phyloP scores from a whole-genome alignment of 768 basidiomycete genomes.

The Mycena indigotica region DNA sequence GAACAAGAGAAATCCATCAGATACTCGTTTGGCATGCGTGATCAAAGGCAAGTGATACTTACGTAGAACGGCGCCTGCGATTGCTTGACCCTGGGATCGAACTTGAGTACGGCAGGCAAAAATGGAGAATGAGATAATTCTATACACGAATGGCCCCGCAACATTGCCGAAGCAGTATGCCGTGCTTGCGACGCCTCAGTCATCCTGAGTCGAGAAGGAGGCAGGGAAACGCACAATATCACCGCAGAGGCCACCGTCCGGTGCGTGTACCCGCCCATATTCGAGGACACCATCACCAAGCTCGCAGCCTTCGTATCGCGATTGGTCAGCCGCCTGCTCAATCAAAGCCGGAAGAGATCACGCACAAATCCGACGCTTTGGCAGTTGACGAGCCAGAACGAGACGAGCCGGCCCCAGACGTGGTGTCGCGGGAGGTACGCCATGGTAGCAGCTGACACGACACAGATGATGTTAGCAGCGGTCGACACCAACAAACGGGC shows the following conservation, averaged over 20 bases:
- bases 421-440: constrained; percentile 24
- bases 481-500: constrained; percentile 21
- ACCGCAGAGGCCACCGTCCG: constrained; percentile 21
- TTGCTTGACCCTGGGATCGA: constrained; percentile 17
- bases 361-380: constrained; percentile 25
- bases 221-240: constrained; percentile 11
- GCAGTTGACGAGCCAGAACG: constrained; percentile 26
- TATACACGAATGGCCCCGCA: constrained; percentile 24
- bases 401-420: constrained; percentile 23
- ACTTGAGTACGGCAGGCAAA: neutral
- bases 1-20: neutral
- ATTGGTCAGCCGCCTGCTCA: no score
- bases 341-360: neutral
- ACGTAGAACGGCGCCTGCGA: constrained; percentile 21
- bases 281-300: constrained; percentile 25
- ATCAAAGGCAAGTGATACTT: neutral
- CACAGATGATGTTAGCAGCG: constrained; percentile 24
- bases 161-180: constrained; percentile 25
- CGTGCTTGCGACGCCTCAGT: constrained; percentile 5
- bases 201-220: no score
- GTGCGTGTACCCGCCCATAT: constrained; percentile 27
- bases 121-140: neutral
- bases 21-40: neutral
- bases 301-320: constrained; percentile 10
- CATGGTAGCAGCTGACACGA: constrained; percentile 22